phyloP scores from a whole-genome alignment of 345 rosid genomes.

The Psidium friedrichsthalianum region DNA sequence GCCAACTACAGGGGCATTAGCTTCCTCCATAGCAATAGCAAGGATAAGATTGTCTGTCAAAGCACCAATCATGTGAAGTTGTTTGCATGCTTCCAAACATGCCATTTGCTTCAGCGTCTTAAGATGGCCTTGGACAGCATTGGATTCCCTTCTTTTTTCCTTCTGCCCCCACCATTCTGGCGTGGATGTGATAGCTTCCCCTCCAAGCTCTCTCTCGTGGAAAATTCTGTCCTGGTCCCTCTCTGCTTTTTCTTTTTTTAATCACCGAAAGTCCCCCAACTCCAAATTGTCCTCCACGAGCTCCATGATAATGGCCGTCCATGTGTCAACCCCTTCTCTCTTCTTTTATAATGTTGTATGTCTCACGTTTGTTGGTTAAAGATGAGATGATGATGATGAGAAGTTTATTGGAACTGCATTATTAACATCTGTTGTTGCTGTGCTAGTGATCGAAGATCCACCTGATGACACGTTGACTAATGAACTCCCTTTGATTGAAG shows the following conservation, averaged over 20 bases:
- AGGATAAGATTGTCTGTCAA: constrained; percentile 81
- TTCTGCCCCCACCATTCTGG: too few relatives aligned
- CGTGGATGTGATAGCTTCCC: too few relatives aligned
- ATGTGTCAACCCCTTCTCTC: too few relatives aligned
- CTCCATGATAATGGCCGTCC: too few relatives aligned
- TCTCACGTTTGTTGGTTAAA: too few relatives aligned
- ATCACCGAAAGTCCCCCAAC: too few relatives aligned
- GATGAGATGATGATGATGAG: constrained; percentile 11
- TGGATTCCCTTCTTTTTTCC: too few relatives aligned
- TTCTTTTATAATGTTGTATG: too few relatives aligned
- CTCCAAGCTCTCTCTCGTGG: too few relatives aligned
- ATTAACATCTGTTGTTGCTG: constrained; percentile 13
- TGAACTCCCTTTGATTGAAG: constrained; percentile 8
- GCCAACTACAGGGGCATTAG: constrained; percentile 25
- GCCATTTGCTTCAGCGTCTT: constrained; percentile 46
- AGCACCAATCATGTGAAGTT: constrained; percentile 58
- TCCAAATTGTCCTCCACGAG: too few relatives aligned
- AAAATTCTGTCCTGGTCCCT: too few relatives aligned
- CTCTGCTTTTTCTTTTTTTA: too few relatives aligned
- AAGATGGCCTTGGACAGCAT: constrained; percentile 23
- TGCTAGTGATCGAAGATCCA: constrained; percentile 17
- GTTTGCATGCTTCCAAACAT: constrained; percentile 80
- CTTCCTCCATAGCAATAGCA: constrained; percentile 51
- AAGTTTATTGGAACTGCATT: constrained; percentile 12
- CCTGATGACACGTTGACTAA: constrained; percentile 13